Conservation (phyloP, 768 basidiomycete species). For the Porpolomopsis calyptriformis region DNA sequence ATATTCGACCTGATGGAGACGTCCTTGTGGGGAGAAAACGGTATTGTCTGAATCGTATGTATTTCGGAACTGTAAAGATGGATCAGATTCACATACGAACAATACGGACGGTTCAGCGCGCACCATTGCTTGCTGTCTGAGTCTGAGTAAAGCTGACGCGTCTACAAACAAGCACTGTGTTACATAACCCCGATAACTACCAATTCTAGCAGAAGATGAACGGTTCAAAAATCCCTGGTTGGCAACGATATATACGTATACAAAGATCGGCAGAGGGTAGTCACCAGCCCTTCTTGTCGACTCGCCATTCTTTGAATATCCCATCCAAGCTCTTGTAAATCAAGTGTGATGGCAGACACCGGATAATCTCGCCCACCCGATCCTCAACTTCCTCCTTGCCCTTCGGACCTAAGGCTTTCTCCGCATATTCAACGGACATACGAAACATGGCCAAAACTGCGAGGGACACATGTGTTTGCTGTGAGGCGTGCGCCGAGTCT, state of each 20-base stretch:
- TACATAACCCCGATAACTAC: too few species aligned
- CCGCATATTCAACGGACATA: constrained; percentile 73
- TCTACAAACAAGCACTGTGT: constrained; percentile 5
- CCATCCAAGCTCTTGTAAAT: constrained; percentile 89
- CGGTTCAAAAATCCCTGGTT: background rate
- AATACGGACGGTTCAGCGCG: background rate
- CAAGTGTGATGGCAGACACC: constrained; percentile 77
- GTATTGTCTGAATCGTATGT: constrained; percentile 99
- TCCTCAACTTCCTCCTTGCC: constrained; percentile 66
- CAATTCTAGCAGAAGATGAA: background rate
- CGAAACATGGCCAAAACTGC: constrained; percentile 88
- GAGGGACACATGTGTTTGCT: constrained; percentile 91
- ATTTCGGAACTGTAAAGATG: constrained; percentile 74
- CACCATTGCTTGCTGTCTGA: too few species aligned
- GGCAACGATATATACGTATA: constrained; percentile 1
- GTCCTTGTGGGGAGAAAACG: constrained; percentile 92
- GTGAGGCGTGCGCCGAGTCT: constrained; percentile 71
- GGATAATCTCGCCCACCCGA: constrained; percentile 78
- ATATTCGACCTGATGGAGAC: constrained; percentile 96
- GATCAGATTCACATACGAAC: constrained; percentile 5
- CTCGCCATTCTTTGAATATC: constrained; percentile 88
- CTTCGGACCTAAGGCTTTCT: constrained; percentile 54
- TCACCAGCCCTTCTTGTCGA: constrained; percentile 67
- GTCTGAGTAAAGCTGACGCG: constrained; percentile 17
- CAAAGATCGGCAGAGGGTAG: constrained; percentile 6